phyloP scores from a whole-genome alignment of 441 rosid species.

The Euphorbia corollata region DNA sequence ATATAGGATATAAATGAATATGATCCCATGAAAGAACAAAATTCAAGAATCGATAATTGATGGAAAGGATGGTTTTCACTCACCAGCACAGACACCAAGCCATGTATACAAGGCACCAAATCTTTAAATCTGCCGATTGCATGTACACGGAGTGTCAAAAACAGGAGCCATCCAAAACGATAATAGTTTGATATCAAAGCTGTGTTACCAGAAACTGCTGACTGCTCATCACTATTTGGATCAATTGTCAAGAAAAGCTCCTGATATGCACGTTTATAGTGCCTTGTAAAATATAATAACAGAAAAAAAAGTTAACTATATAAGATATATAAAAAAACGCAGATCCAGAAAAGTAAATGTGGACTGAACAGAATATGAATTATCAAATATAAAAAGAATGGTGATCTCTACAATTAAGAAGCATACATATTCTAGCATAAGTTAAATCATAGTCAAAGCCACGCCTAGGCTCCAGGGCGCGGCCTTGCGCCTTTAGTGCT shows the following conservation, averaged over 20 bases:
- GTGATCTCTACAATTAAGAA: too few species aligned
- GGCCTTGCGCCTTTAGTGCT: too few species aligned
- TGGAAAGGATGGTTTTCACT: constrained; percentile 28
- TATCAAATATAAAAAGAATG: too few species aligned
- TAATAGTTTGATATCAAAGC: constrained; percentile 43
- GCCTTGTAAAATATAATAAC: constrained; percentile 40
- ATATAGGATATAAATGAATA: background rate
- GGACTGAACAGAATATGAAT: background rate
- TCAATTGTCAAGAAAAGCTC: constrained; percentile 62
- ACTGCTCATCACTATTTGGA: constrained; percentile 40
- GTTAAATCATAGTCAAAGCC: too few species aligned
- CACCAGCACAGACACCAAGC: constrained; percentile 79
- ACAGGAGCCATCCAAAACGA: constrained; percentile 94
- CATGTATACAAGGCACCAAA: constrained; percentile 78
- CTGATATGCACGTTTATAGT: constrained; percentile 64
- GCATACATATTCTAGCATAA: too few species aligned
- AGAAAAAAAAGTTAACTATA: constrained; percentile 12
- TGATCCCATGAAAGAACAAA: constrained; percentile 1
- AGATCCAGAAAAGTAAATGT: background rate
- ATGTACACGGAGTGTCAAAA: constrained; percentile 81
- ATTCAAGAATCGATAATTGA: constrained; percentile 12
- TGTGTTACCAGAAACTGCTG: constrained; percentile 31
- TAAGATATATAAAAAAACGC: background rate
- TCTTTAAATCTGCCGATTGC: constrained; percentile 77
- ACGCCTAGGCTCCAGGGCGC: too few species aligned